Percentiles rank a stretch among this genome's conserved stretches.
Evolutionary conservation across 2,329 filamentous ascomycete genomes (phyloP).

Genomic region (Cladophialophora yegresii): DNA sequence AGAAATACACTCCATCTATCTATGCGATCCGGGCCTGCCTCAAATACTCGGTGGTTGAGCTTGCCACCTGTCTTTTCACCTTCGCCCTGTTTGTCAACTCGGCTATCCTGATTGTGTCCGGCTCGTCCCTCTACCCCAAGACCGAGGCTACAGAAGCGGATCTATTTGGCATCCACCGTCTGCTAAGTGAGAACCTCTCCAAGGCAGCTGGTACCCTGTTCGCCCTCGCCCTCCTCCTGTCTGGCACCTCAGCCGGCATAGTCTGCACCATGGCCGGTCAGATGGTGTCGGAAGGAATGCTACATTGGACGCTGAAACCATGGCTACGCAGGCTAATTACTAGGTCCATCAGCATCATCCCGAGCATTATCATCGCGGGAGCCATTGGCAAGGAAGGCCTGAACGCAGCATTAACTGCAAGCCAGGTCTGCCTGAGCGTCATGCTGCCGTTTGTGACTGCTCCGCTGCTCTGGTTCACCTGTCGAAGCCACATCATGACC

Average conservation of each 20-base stretch:
- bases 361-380: conserved; percentile 79
- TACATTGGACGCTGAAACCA: conserved; percentile 71
- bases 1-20: conserved; percentile 69
- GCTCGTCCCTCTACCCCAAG: conserved; percentile 69
- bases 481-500: conserved; percentile 76
- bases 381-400: conserved; percentile 73
- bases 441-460: conserved; percentile 81
- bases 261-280: conserved; percentile 82
- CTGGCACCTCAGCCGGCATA: conserved; percentile 77
- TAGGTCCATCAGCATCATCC: conserved; percentile 75
- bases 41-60: conserved; percentile 71
- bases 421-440: conserved; percentile 75
- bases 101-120: conserved; percentile 78
- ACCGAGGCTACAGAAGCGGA: conserved; percentile 66
- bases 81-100: conserved; percentile 85
- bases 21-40: conserved; percentile 72
- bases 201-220: conserved; percentile 81
- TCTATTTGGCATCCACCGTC: conserved; percentile 77
- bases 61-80: conserved; percentile 72
- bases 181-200: conserved; percentile 69
- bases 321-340: conserved; percentile 80
- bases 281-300: conserved; percentile 81
- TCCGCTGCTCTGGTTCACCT: conserved; percentile 83
- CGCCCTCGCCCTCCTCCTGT: conserved; percentile 75
- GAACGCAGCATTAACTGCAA: conserved; percentile 70